Percentiles rank a stretch among this genome's conserved stretches.
Conservation (phyloP, 192 early-diverging fungal species). For the Entomortierella lignicola region DNA sequence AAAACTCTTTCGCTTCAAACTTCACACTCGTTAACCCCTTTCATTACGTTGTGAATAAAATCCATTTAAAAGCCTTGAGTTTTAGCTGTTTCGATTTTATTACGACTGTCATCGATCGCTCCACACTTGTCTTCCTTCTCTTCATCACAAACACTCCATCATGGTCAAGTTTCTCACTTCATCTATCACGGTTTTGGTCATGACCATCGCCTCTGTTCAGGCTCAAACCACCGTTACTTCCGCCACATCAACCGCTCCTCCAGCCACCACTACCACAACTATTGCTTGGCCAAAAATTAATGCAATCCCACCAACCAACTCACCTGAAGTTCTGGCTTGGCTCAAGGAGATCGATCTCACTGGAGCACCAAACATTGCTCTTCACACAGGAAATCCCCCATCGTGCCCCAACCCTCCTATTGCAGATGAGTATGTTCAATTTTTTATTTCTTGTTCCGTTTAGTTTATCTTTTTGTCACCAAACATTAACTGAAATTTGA, state of each 20-base stretch:
- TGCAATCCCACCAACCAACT: constrained; percentile 41
- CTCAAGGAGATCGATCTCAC: constrained; percentile 62
- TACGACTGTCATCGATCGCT: too few species aligned
- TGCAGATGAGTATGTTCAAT: constrained; percentile 37
- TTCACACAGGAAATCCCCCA: constrained; percentile 21
- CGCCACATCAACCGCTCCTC: background rate
- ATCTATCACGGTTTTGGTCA: constrained; percentile 17
- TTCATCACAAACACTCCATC: background rate
- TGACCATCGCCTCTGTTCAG: constrained; percentile 10
- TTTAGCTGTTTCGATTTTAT: too few species aligned
- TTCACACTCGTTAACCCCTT: background rate
- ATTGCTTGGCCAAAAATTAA: constrained; percentile 45
- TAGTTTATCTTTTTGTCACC: too few species aligned
- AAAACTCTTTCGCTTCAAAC: background rate
- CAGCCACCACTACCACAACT: constrained; percentile 32
- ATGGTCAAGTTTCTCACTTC: constrained; percentile 36
- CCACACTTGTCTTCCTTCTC: background rate
- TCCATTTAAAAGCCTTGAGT: background rate
- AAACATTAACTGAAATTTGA: too few species aligned
- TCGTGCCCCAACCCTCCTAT: constrained; percentile 35
- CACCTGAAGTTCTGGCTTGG: constrained; percentile 52
- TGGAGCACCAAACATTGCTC: constrained; percentile 45
- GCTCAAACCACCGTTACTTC: constrained; percentile 3
- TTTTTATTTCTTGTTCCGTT: background rate
- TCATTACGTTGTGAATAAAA: background rate